phyloP scores from a whole-genome alignment of 768 basidiomycete genomes.

The Lactifluus pinguis region DNA sequence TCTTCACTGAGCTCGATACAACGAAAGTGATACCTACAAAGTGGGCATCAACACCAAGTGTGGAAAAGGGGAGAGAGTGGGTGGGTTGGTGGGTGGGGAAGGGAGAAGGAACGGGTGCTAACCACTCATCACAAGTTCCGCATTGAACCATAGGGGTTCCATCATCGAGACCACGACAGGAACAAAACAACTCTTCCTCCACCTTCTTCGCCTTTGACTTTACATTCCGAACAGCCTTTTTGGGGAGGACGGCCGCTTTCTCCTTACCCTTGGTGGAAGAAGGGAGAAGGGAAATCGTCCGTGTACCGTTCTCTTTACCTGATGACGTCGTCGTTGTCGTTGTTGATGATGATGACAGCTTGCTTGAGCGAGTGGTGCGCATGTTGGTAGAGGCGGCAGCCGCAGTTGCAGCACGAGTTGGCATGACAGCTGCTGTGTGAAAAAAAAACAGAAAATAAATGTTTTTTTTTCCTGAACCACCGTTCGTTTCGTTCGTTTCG shows the following conservation, averaged over 20 bases:
- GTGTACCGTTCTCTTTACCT: slow-evolving; percentile 8
- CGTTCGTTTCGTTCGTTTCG: background rate
- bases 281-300: background rate
- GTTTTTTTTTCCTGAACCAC: background rate
- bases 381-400: slow-evolving; percentile 8
- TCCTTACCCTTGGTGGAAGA: slow-evolving; percentile 12
- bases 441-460: background rate
- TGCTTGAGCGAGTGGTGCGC: slow-evolving; percentile 17
- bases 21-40: slow-evolving; percentile 63
- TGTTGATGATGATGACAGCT: background rate
- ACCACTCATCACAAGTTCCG: slow-evolving; percentile 62
- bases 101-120: slow-evolving; percentile 19
- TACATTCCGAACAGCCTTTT: slow-evolving; percentile 14
- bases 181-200: slow-evolving; percentile 34
- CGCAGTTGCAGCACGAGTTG: slow-evolving; percentile 9
- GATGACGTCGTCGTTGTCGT: background rate
- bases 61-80: background rate
- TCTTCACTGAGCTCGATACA: slow-evolving; percentile 54
- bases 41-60: background rate
- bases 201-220: slow-evolving; percentile 12
- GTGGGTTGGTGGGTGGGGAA: background rate
- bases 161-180: slow-evolving; percentile 58
- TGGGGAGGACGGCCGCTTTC: background rate
- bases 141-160: slow-evolving; percentile 75
- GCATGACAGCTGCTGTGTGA: background rate